Evolutionary conservation across 257 asterid species (phyloP), one percentile per base, ranked within the genome.

Genomic region (Primulina huaijiensis): DNA sequence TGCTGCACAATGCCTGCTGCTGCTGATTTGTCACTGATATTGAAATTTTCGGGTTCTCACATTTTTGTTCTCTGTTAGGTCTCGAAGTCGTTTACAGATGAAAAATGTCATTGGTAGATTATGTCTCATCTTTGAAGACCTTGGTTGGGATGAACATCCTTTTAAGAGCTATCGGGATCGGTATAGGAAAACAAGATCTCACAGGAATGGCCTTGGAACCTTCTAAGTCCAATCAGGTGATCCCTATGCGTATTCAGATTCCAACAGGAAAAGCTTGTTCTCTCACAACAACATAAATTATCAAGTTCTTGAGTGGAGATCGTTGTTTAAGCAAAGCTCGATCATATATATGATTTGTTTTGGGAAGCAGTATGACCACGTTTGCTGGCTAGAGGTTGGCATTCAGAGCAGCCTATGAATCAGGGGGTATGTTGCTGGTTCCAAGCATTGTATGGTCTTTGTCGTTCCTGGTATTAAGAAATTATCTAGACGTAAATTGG

Each of bases 331-430:
- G 97, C 82, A 92, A 92, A 76, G 83, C 90, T 33, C 86, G 89
- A 34, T 82, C 96, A 12, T 84, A 79, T 17, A 12, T 84, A 79
- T 17, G 97, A 89, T 68, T 70, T 92, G 27, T 92, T 92, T 60
- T 92, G 96, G 95, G 97, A 88, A 80, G 92, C 98, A 2, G 92
- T 92, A n/a, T 92, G 98, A 95, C 98, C 97, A 0, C 97, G 94
- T 65, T 79, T 92, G 64, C 75, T 92, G 57, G 97, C 95, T 17
- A 70, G 90, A 74, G 97, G 98, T 19, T 90, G 97, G 97, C 81
- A 72, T 72, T 74, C 82, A 2, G 84, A 79, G 76, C 76, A 79
- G 70, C 84, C 86, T n/a, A 74, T 72, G 68, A 76, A 79, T 64
- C 73, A 53, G 27, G 71, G 71, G 70, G 31, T 82, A 75, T 62